phyloP scores from a whole-genome alignment of 257 asterid species.

The Capsicum pubescens region DNA sequence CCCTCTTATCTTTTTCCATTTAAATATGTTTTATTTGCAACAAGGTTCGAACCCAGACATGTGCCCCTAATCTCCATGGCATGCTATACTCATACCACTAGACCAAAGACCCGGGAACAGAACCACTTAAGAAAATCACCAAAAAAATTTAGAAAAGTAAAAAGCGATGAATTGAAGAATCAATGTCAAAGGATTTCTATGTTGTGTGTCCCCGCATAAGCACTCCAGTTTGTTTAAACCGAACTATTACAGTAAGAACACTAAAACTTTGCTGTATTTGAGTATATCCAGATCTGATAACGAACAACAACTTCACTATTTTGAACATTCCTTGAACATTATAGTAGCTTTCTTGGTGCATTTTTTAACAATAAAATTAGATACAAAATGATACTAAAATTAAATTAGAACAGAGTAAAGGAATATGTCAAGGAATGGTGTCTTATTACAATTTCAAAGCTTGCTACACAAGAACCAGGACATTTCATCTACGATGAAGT shows the following conservation, averaged over 20 bases:
- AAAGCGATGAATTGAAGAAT: not conserved
- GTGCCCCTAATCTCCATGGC: too few relatives aligned
- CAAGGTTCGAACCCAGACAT: not conserved
- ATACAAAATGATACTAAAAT: not conserved
- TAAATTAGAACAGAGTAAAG: not conserved
- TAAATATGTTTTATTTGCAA: not conserved
- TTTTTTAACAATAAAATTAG: not conserved
- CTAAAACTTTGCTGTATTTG: not conserved
- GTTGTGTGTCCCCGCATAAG: not conserved
- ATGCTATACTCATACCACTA: not conserved
- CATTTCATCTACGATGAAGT: not conserved
- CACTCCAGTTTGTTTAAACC: not conserved
- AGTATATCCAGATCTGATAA: not conserved
- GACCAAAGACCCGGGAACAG: not conserved
- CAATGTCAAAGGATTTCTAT: not conserved
- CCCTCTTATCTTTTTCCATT: not conserved
- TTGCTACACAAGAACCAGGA: not conserved
- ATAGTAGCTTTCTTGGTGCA: not conserved
- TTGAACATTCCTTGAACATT: not conserved
- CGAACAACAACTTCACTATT: not conserved
- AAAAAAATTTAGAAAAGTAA: not conserved
- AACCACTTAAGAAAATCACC: not conserved
- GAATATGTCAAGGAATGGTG: not conserved
- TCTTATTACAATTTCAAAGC: not conserved
- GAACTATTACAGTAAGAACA: not conserved